Evolutionary conservation across 2,329 filamentous ascomycete genomes (phyloP), one percentile per base, ranked within the genome.

Genomic region (Botrytis fragariae): DNA sequence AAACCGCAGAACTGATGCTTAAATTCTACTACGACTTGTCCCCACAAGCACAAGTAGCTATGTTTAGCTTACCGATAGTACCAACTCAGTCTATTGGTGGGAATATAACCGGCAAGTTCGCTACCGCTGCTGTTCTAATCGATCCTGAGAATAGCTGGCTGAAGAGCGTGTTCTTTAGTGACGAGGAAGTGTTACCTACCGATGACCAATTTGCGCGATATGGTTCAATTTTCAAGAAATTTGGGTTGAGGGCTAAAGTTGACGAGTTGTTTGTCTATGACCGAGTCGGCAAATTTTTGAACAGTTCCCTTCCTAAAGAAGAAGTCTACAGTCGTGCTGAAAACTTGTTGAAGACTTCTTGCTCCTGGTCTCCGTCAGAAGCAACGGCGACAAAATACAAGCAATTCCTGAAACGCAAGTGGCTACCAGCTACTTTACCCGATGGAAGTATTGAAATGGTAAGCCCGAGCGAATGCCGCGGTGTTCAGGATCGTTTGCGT

Each of bases 171-270:
- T 81, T 74, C 72, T 81, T 81, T 37, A 68, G 67, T 12, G 75
- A 80, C 8, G 80, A 81, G 71, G 73, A 76, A 71, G 71, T 78
- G 35, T 37, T 76, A 42, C 80, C 80, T 51, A 48, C 71, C 7
- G 54, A 39, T 25, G 48, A 59, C 1, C 78, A 79, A 63, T 76
- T 76, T 29, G 18, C 37, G 22, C 42, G 75, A 16, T 78, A 77
- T 32, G 68, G 67, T 10, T 44, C 35, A 14, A 74, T 72, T 14
- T 75, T 81, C 57, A 74, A 61, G 35, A 62, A 20, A 6, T 76
- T 74, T 67, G 77, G 78, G 4, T 62, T 80, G n/a, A 78, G 77
- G 60, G 71, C 64, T 4, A 35, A 29, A 12, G 44, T 79, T 6
- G 77, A 79, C 65, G 74, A 78, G 64, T 61, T 42, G 4, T n/a